These are phyloP conservation scores for Eucalyptus regnans DNA, from an alignment of 345 rosid species.

Conservation along the genomic window DNA sequence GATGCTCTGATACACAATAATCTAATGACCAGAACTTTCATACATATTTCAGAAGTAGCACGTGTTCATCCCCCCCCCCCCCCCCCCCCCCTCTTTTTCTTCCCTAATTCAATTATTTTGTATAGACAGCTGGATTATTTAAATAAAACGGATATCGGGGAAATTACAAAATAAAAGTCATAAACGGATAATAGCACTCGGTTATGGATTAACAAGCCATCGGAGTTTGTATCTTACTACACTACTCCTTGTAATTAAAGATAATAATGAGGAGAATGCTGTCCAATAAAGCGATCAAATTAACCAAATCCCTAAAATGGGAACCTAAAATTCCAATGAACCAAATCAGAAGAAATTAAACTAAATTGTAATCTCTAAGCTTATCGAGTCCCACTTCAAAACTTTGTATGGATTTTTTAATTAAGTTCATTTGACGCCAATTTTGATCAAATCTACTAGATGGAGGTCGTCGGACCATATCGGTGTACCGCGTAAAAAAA, in stretches of 20 bases:
- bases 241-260: background rate
- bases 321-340: background rate
- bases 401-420: background rate
- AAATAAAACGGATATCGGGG: background rate
- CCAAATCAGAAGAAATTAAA: background rate
- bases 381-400: background rate
- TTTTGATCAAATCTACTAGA: background rate
- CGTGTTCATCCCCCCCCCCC: background rate
- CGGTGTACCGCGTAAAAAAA: background rate
- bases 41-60: background rate
- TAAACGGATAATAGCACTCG: background rate
- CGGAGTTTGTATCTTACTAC: background rate
- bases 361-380: background rate
- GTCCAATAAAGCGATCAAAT: background rate
- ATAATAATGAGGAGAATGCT: background rate
- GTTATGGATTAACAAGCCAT: background rate
- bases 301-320: background rate
- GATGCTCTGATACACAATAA: background rate
- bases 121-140: background rate
- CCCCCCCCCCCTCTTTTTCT: too few relatives aligned
- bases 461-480: background rate
- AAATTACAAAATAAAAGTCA: background rate
- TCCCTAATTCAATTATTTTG: background rate
- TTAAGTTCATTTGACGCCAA: background rate
- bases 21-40: background rate